Base-by-base conservation (phyloP, 805 yeast species). In the Maudiozyma saulgeensis region DNA sequence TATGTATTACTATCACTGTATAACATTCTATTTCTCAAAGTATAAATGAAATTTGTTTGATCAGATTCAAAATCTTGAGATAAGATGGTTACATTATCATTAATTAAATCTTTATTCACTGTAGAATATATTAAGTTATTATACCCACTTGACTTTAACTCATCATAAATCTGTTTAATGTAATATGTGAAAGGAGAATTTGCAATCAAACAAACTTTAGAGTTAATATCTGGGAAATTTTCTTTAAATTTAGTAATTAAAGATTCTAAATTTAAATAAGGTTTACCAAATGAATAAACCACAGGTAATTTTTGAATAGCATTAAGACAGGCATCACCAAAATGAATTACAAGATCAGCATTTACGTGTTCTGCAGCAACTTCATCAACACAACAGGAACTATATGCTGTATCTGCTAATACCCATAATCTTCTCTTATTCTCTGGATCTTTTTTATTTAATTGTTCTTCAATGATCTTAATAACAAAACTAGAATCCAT, bases 381-480 rank as follows among this genome's bases (percentile, higher is more conserved):
- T 61, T 90, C 97, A 65, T 93, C 99, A 11, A 91, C 84, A 68
- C 99, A 93, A 66, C 99, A 93, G 0, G 96, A 75, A 28, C 96
- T 87, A 60, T 93, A 93, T 0, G 97, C 88, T 0, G 99, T 91
- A 61, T 93, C 99, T 0, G 98, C 99, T 37, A 93, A 69, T 16
- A 91, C 78, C 86, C 91, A 91, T 11, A 84, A 75, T 45, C 75
- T 69, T 55, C 73, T 71, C 16, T 41, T 38, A 25, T 42, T 45
- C 6, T 44, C 49, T 15, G 26, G 21, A 25, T 46, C 46, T 13
- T 28, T 9, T 18, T 45, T 35, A 28, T 41, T 55, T 44, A 72
- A 69, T 45, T 53, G 60, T 26, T 64, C 68, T 58, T 76, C 85
- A 23, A 84, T 54, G 40, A 70, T 66, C 50, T 80, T 79, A 0